A percentile compares a stretch with the other conserved stretches of the same genome.
Conservation (phyloP, 1,284 basidiomycete genomes). For the Apiotrichum akiyoshidainum region DNA sequence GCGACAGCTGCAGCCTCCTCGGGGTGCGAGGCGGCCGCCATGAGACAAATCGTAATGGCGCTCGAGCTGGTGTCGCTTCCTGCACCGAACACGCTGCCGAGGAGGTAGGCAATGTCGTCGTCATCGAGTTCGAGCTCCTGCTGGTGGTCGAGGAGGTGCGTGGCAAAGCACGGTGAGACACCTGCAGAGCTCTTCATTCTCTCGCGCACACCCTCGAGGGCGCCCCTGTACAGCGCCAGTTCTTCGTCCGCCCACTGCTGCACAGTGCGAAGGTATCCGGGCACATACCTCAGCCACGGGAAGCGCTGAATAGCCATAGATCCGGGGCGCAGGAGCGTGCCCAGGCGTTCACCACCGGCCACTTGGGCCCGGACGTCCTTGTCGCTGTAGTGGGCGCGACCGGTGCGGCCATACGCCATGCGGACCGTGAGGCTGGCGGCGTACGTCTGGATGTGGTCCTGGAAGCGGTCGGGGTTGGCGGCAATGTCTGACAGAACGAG, state of each 20-base stretch:
- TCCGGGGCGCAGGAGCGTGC: slow-evolving; percentile 58
- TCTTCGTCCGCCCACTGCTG: slow-evolving; percentile 60
- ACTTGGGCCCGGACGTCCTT: slow-evolving; percentile 60
- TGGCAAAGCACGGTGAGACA: slow-evolving; percentile 8
- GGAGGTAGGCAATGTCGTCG: slow-evolving; percentile 25
- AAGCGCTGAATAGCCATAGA: slow-evolving; percentile 60
- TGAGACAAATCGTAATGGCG: slow-evolving; percentile 58
- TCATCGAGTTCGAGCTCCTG: slow-evolving; percentile 5
- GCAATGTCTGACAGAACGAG: slow-evolving; percentile 59
- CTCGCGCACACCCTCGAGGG: slow-evolving; percentile 54
- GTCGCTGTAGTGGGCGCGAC: slow-evolving; percentile 56
- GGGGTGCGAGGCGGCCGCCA: slow-evolving; percentile 64
- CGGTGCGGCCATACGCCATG: slow-evolving; percentile 63
- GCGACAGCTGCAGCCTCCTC: slow-evolving; percentile 59
- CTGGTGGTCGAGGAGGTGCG: slow-evolving; percentile 4
- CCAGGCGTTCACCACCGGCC: slow-evolving; percentile 55
- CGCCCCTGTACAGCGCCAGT: slow-evolving; percentile 57
- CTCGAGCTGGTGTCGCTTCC: slow-evolving; percentile 53
- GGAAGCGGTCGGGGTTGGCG: slow-evolving; percentile 55
- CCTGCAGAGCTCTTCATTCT: slow-evolving; percentile 35
- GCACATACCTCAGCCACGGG: slow-evolving; percentile 59
- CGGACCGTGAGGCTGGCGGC: slow-evolving; percentile 63
- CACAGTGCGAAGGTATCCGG: slow-evolving; percentile 59
- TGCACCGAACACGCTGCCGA: slow-evolving; percentile 14
- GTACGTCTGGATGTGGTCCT: slow-evolving; percentile 58